Percentiles rank a stretch among this genome's conserved stretches.
Evolutionary conservation across 805 yeast species (phyloP).

Genomic region (Yarrowia hollandica): DNA sequence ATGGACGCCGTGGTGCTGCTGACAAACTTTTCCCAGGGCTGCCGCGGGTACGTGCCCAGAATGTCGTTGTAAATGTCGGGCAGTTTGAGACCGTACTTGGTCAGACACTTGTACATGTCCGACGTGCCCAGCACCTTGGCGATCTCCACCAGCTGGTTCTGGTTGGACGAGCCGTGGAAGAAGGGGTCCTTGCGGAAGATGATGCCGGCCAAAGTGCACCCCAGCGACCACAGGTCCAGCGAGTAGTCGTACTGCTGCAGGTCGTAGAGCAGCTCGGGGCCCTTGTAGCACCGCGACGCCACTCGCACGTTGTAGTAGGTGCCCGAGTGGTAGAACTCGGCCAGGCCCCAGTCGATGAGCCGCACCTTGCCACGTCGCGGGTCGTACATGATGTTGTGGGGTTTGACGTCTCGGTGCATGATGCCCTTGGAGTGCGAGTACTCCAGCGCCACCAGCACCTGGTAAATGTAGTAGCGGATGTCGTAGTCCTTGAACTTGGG

Average conservation of each 20-base stretch:
- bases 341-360: slow-evolving; percentile 92
- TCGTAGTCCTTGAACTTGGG: slow-evolving; percentile 76
- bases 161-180: slow-evolving; percentile 87
- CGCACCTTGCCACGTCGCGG: slow-evolving; percentile 61
- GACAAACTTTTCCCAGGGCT: slow-evolving; percentile 83
- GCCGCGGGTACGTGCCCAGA: slow-evolving; percentile 67
- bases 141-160: slow-evolving; percentile 87
- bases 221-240: slow-evolving; percentile 86
- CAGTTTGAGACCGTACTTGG: slow-evolving; percentile 66
- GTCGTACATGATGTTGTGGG: slow-evolving; percentile 92
- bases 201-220: slow-evolving; percentile 88
- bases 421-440: slow-evolving; percentile 92
- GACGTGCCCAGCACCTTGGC: slow-evolving; percentile 86
- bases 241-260: slow-evolving; percentile 84
- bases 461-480: slow-evolving; percentile 79
- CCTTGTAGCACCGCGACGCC: slow-evolving; percentile 88
- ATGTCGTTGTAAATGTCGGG: slow-evolving; percentile 82
- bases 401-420: slow-evolving; percentile 92
- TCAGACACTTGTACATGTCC: slow-evolving; percentile 63
- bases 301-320: slow-evolving; percentile 89
- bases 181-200: slow-evolving; percentile 88
- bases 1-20: slow-evolving; percentile 68
- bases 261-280: slow-evolving; percentile 85
- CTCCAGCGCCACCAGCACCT: slow-evolving; percentile 78
- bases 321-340: slow-evolving; percentile 88